Base-by-base conservation (phyloP, 306 rosid species). In the Vigna radiata region DNA sequence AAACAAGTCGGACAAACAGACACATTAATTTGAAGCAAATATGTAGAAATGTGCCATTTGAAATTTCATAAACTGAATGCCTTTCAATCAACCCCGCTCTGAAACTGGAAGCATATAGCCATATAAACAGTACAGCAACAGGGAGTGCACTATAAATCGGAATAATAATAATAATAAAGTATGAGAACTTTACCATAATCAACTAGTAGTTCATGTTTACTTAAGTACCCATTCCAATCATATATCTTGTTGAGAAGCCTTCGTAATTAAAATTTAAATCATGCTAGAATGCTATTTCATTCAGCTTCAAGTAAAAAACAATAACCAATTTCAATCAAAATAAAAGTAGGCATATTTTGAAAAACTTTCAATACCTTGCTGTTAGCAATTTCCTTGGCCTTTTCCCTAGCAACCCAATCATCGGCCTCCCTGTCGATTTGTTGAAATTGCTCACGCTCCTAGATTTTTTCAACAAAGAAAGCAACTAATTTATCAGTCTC, bases 401-500 rank as follows among this genome's bases (percentile, higher is more conserved):
- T 88, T 76, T 92, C 98, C 82, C 90, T 88, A 33, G 89, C 92
- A 77, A 91, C 87, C 97, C 98, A 95, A 69, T 95, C 97, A 82
- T 92, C 93, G 53, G 98, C 98, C 86, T 92, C 92, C 55, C 56
- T 84, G 84, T 92, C 91, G 41, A 85, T 90, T 83, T 53, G 86
- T 25, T 86, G 88, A 83, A 87, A 92, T 72, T 63, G 63, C 75
- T 87, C 91, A 14, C 1, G 74, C 68, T 86, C 93, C 98, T 92
- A 65, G 7, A 54, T 60, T 66, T 61, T 85, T 74, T 39, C 36
- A 1, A 77, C 41, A 61, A 21, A 55, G 19, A 66, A 75, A 77
- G 13, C 23, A 81, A 23, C 56, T 74, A 48, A 65, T 43, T 65
- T 13, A 71, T 23, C 55, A 56, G 63, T 48, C 50, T 50, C 21